A percentile compares a stretch with the other conserved stretches of the same genome.
phyloP scores from a whole-genome alignment of 768 basidiomycete species.

The Trametes gibbosa region DNA sequence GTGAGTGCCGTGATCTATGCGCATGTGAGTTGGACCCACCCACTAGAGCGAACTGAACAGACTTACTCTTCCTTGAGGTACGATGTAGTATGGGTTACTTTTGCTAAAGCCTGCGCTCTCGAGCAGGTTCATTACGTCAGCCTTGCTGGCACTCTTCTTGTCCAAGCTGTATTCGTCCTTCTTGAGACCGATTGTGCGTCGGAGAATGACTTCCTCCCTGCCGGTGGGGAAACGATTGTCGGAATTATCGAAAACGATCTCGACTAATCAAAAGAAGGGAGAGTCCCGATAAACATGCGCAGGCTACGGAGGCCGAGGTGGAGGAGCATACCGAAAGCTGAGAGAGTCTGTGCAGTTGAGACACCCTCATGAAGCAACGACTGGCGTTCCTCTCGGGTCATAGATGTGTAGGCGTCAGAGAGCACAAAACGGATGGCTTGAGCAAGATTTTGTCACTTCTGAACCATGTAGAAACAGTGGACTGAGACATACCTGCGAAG shows the following conservation, averaged over 20 bases:
- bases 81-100: conserved; percentile 99
- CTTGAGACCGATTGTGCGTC: conserved; percentile 94
- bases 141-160: conserved; percentile 92
- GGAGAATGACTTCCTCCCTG: conserved; percentile 80
- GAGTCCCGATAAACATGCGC: neutral
- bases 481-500: conserved; percentile 71
- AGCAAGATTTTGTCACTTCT: neutral
- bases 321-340: conserved; percentile 73
- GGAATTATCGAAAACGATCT: conserved; percentile 94
- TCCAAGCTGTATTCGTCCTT: conserved; percentile 99
- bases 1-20: conserved; percentile 89
- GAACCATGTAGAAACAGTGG: no score
- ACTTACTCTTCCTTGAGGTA: conserved; percentile 92
- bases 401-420: conserved; percentile 95
- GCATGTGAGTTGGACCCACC: neutral
- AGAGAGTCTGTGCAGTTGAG: conserved; percentile 81
- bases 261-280: conserved; percentile 44
- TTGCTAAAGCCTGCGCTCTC: conserved; percentile 97
- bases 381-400: conserved; percentile 91
- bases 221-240: conserved; percentile 94
- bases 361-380: conserved; percentile 93
- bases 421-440: conserved; percentile 85
- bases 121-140: conserved; percentile 95
- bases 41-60: neutral
- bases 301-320: neutral